Evolutionary conservation across 1,284 basidiomycete genomes (phyloP).

Genomic region (Rhodotorula sp.): DNA sequence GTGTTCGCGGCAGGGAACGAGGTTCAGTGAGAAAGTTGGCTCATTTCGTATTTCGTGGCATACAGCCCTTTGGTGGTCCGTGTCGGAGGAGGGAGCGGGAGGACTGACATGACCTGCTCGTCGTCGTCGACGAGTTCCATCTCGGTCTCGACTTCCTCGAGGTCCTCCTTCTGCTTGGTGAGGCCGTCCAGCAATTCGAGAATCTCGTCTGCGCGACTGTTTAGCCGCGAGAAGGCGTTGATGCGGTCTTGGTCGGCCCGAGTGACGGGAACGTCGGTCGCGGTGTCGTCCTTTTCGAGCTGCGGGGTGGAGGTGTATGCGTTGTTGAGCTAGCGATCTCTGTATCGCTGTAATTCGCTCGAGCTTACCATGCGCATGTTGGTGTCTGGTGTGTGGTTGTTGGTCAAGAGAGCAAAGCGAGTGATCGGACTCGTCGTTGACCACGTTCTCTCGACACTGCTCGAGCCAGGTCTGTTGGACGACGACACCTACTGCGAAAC

Average conservation of each 20-base stretch:
- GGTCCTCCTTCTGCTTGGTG: slow-evolving; percentile 79
- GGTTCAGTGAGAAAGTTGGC: not conserved
- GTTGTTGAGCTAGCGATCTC: not conserved
- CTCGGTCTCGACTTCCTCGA: slow-evolving; percentile 79
- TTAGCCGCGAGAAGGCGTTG: slow-evolving; percentile 88
- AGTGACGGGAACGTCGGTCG: slow-evolving; percentile 26
- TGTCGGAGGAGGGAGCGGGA: too few relatives aligned
- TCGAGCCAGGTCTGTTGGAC: not conserved
- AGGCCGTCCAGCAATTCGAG: slow-evolving; percentile 84
- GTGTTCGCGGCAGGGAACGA: not conserved
- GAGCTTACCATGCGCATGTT: slow-evolving; percentile 3
- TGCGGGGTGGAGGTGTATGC: not conserved
- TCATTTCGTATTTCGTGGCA: too few relatives aligned
- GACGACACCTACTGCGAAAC: too few relatives aligned
- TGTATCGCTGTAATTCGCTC: not conserved
- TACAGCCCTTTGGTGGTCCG: too few relatives aligned
- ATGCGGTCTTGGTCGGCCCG: slow-evolving; percentile 86
- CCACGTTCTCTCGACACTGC: not conserved
- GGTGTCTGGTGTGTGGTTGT: not conserved
- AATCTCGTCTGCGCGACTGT: slow-evolving; percentile 69
- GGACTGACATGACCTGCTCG: slow-evolving; percentile 61
- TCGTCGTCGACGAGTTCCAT: slow-evolving; percentile 90
- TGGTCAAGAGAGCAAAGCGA: not conserved
- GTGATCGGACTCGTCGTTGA: not conserved
- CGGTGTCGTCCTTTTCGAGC: slow-evolving; percentile 12